phyloP scores from a whole-genome alignment of 164 flowering plant genomes.

The Umbilicus rupestris region DNA sequence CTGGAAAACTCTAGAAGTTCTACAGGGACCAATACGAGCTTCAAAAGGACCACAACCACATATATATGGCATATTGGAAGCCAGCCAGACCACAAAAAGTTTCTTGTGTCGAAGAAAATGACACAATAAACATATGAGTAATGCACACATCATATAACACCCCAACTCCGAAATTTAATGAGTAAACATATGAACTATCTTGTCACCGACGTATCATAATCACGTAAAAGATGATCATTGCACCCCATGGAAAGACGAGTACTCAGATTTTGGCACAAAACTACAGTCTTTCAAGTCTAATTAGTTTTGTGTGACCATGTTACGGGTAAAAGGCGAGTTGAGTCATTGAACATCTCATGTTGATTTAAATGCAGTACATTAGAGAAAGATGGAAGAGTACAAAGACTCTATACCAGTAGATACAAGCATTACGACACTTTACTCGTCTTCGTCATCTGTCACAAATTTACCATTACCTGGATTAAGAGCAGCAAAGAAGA shows the following conservation, averaged over 20 bases:
- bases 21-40: background rate
- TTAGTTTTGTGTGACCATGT: too few species aligned
- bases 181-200: too few species aligned
- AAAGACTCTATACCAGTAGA: background rate
- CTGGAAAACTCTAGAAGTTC: background rate
- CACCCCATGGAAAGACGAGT: too few species aligned
- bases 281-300: too few species aligned
- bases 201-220: too few species aligned
- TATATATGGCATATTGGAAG: background rate
- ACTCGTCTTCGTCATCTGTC: slow-evolving; percentile 66
- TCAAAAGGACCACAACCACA: background rate
- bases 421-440: background rate
- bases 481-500: slow-evolving; percentile 88
- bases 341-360: too few species aligned
- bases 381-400: background rate
- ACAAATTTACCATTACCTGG: slow-evolving; percentile 89
- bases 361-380: background rate
- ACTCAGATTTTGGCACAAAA: too few species aligned
- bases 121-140: too few species aligned
- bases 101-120: background rate
- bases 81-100: background rate
- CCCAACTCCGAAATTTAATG: too few species aligned
- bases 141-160: too few species aligned
- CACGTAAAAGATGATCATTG: too few species aligned
- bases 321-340: too few species aligned